Evolutionary conservation across 495 filamentous ascomycete genomes (phyloP).

Genomic region (Diplogelasinospora grovesii): DNA sequence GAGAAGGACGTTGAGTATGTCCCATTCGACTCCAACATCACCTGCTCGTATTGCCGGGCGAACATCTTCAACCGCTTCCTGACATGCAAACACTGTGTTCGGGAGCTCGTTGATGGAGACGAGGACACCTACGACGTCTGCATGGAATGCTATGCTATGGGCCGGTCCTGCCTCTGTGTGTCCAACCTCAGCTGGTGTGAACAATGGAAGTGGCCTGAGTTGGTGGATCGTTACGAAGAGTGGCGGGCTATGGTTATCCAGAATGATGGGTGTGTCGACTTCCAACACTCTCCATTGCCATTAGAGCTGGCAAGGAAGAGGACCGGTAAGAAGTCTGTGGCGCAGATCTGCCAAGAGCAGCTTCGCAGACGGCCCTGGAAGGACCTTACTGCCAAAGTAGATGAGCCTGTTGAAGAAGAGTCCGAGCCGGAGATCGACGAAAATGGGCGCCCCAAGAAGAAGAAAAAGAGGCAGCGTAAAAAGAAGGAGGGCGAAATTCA

Average conservation of each 20-base stretch:
- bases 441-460: slow-evolving; percentile 41
- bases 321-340: slow-evolving; percentile 65
- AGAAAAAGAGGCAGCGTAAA: slow-evolving; percentile 32
- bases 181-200: slow-evolving; percentile 85
- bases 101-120: slow-evolving; percentile 48
- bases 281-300: slow-evolving; percentile 54
- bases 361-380: slow-evolving; percentile 62
- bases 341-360: slow-evolving; percentile 86
- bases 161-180: slow-evolving; percentile 81
- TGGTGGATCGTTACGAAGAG: slow-evolving; percentile 68
- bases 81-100: slow-evolving; percentile 74
- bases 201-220: slow-evolving; percentile 76
- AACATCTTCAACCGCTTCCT: slow-evolving; percentile 98
- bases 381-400: slow-evolving; percentile 44
- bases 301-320: slow-evolving; percentile 57
- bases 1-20: slow-evolving; percentile 64
- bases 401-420: slow-evolving; percentile 23
- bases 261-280: slow-evolving; percentile 52
- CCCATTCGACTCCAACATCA: slow-evolving; percentile 78
- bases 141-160: slow-evolving; percentile 94
- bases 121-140: slow-evolving; percentile 88
- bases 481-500: slow-evolving; percentile 41
- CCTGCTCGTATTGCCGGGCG: slow-evolving; percentile 89
- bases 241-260: slow-evolving; percentile 74
- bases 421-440: slow-evolving; percentile 46